A percentile compares a stretch with the other conserved stretches of the same genome.
phyloP scores from a whole-genome alignment of 176 grass and related monocot genomes.

The Avena atlantica region DNA sequence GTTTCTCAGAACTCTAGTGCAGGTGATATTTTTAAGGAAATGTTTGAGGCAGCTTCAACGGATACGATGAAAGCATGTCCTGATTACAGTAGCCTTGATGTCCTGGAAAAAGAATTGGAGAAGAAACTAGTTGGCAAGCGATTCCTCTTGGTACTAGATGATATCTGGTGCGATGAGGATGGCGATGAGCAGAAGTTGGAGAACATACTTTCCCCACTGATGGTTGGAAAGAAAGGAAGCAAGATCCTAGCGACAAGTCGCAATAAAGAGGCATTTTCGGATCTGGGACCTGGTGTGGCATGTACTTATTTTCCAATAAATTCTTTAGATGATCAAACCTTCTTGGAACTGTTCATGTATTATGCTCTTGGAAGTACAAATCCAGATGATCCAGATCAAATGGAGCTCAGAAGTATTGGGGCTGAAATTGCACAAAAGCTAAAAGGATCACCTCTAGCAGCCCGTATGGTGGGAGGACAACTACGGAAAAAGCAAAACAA shows the following conservation, averaged over 20 bases:
- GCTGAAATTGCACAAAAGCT: constrained; percentile 38
- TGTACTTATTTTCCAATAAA: not conserved
- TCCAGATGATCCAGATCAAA: not conserved
- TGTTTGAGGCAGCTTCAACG: not conserved
- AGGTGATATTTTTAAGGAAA: not conserved
- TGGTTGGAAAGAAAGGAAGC: constrained; percentile 12
- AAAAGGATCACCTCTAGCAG: not conserved
- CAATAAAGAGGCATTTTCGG: not conserved
- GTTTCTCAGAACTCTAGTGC: constrained; percentile 5
- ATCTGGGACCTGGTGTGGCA: not conserved
- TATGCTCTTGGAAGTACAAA: constrained; percentile 15
- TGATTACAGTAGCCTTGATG: not conserved
- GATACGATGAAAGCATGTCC: not conserved
- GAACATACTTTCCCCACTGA: constrained; percentile 2
- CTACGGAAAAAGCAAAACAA: no score
- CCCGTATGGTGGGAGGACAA: not conserved
- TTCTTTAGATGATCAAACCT: not conserved
- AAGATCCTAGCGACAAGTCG: constrained; percentile 45
- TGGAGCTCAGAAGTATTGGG: not conserved
- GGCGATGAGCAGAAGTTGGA: not conserved
- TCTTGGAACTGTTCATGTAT: constrained; percentile 30
- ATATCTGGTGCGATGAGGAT: no score
- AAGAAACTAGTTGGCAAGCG: not conserved
- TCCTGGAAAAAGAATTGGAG: constrained; percentile 10
- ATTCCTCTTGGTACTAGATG: constrained; percentile 35